Evolutionary conservation across 1,139 yeast species (phyloP), one percentile per base, ranked within the genome.

Genomic region (Casaregolazyma suthepensis): DNA sequence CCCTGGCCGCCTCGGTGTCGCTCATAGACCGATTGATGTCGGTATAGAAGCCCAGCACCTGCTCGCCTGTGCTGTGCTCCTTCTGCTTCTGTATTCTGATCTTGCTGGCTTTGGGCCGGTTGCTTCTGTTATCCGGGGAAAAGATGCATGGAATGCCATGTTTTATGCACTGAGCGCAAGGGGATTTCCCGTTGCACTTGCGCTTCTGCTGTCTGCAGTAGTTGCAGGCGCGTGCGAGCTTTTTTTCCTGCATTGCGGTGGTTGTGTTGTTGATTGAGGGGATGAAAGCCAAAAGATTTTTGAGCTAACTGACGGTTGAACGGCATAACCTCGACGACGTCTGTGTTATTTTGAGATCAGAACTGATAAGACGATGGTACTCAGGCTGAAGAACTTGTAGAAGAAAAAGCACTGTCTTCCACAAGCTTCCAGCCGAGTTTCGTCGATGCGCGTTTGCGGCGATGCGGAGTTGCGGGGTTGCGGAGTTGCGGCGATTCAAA

Each of bases 141-240:
- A 52, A 57, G 10, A 43, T 52, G 44, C 59, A 57, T 38, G 31
- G 26, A 1, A 50, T 38, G 9, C 42, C 29, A 35, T 52, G 53
- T 31, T 48, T 49, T 9, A 23, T 29, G 43, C 59, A 56, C 10
- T 46, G 47, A 10, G 40, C 31, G 46, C 59, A 57, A 3, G 54
- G 54, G 22, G 52, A 52, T 13, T 52, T 35, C 3, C 57, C 59
- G 17, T 52, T 52, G 45, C 58, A 56, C 57, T 51, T 51, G 43
- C 50, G 29, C 17, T 51, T 51, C 23, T 52, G 43, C 38, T 49
- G 43, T 29, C 57, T 45, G 26, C 57, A 56, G 50, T 50, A 46
- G 37, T 56, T 52, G 31, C 59, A 55, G 20, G 59, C 57, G n/a
- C 53, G 31, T 6, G 57, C 57, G 20, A 52, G 46, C 29, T 50